Evolutionary conservation across 2,329 filamentous ascomycete genomes (phyloP).

Genomic region (Chrysoporthe cubensis): DNA sequence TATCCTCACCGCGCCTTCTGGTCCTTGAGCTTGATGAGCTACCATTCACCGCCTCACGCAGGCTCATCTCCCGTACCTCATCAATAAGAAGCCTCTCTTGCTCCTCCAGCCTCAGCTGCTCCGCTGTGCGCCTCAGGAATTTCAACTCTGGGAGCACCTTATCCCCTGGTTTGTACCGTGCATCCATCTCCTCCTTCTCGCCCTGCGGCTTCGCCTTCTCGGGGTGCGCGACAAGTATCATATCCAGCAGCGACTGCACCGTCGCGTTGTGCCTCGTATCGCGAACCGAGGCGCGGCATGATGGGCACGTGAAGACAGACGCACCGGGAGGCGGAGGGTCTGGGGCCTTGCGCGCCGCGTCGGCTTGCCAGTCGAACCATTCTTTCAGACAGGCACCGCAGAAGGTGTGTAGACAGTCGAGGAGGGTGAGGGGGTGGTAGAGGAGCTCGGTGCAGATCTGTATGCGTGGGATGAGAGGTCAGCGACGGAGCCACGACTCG

Average conservation of each 20-base stretch:
- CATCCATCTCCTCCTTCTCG: conserved; percentile 77
- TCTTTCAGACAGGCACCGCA: conserved; percentile 94
- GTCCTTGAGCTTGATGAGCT: conserved; percentile 36
- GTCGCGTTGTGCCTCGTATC: conserved; percentile 90
- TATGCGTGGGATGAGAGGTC: conserved; percentile 19
- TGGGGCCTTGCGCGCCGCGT: conserved; percentile 56
- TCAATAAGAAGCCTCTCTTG: conserved; percentile 73
- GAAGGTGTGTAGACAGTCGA: conserved; percentile 94
- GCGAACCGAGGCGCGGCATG: conserved; percentile 84
- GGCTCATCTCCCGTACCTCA: conserved; percentile 73
- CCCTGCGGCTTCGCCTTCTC: conserved; percentile 68
- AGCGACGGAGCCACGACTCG: conserved; percentile 18
- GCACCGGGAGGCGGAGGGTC: conserved; percentile 52
- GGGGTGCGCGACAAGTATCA: conserved; percentile 82
- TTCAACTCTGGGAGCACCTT: conserved; percentile 71
- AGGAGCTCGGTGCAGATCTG: conserved; percentile 97
- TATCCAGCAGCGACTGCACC: conserved; percentile 86
- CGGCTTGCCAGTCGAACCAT: conserved; percentile 87
- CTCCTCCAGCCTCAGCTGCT: conserved; percentile 61
- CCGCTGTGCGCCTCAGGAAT: conserved; percentile 53
- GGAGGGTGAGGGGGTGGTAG: conserved; percentile 86
- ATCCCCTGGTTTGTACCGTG: conserved; percentile 81
- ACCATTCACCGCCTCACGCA: conserved; percentile 66
- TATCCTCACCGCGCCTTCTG: conserved; percentile 32
- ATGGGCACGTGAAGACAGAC: conserved; percentile 80